A percentile compares a stretch with the other conserved stretches of the same genome.
These are phyloP conservation scores for Podospora pseudopauciseta DNA, from an alignment of 495 filamentous ascomycete genomes.

Conservation along the genomic window DNA sequence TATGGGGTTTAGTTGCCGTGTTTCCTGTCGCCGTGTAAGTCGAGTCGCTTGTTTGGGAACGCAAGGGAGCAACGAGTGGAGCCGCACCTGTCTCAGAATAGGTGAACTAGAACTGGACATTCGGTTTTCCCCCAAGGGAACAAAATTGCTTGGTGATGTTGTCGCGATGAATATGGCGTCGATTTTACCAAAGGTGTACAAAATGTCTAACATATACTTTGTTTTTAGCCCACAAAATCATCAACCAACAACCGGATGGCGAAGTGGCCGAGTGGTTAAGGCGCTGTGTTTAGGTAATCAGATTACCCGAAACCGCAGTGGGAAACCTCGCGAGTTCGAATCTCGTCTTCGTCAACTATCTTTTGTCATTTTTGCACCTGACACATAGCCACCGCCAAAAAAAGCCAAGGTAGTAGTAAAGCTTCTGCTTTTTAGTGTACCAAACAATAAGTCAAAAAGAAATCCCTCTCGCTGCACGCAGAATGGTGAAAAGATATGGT, in stretches of 20 bases:
- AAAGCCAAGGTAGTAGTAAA: too few species aligned
- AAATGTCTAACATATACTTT: neutral
- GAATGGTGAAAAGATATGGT: too few species aligned
- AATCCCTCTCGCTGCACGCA: too few species aligned
- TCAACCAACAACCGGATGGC: neutral
- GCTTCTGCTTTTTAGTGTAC: too few species aligned
- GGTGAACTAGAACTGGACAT: neutral
- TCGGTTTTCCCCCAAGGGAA: neutral
- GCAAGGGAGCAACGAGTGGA: neutral
- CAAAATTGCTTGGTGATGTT: neutral
- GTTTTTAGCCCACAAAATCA: neutral
- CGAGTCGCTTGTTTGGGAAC: neutral
- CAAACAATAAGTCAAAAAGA: too few species aligned
- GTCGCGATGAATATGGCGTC: neutral
- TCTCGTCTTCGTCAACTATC: conserved; percentile 2
- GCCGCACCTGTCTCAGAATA: neutral
- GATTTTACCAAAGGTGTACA: neutral
- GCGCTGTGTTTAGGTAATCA: neutral
- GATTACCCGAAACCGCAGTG: conserved; percentile 1
- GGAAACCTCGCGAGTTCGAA: conserved; percentile 9
- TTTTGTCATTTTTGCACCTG: neutral
- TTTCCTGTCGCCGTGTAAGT: neutral
- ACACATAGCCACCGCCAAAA: too few species aligned
- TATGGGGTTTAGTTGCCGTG: neutral
- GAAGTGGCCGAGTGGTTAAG: neutral